phyloP scores from a whole-genome alignment of 1,139 yeast genomes.

The Pichia sp. region DNA sequence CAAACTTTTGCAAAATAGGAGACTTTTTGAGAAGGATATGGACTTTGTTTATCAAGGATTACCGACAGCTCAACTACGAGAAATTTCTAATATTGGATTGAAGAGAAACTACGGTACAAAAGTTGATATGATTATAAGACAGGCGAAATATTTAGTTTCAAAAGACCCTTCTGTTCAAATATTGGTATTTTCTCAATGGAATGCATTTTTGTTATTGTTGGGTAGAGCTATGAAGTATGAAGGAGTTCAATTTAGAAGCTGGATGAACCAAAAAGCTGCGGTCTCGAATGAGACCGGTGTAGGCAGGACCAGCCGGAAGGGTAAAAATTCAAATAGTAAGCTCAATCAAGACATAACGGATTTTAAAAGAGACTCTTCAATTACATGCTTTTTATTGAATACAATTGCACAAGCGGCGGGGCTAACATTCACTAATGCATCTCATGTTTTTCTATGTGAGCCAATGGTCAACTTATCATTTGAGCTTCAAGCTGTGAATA shows the following conservation, averaged over 20 bases:
- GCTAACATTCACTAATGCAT: conserved; percentile 82
- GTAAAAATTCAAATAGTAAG: conserved; percentile 1
- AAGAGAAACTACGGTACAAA: conserved; percentile 63
- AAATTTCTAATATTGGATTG: conserved; percentile 42
- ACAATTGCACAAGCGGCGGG: conserved; percentile 90
- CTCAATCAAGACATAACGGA: conserved; percentile 46
- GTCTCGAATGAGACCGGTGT: background rate
- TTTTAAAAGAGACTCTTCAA: conserved; percentile 58
- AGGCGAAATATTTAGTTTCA: conserved; percentile 56
- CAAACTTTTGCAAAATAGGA: conserved; percentile 17
- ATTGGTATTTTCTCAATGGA: conserved; percentile 85
- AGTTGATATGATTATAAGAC: conserved; percentile 75
- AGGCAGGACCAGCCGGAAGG: background rate
- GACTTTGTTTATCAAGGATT: conserved; percentile 48
- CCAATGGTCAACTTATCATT: conserved; percentile 86
- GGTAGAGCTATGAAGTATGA: conserved; percentile 63
- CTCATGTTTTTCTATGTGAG: conserved; percentile 84
- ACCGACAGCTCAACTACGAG: conserved; percentile 37
- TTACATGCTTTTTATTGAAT: conserved; percentile 81
- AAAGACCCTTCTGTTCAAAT: conserved; percentile 68
- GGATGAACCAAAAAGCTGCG: conserved; percentile 14
- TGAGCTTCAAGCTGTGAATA: conserved; percentile 85
- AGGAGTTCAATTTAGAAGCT: conserved; percentile 44
- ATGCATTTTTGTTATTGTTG: conserved; percentile 62
- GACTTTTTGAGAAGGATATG: conserved; percentile 30